Evolutionary conservation across 2,329 filamentous ascomycete genomes (phyloP), one percentile per base, ranked within the genome.

Genomic region (Botrytis deweyae): DNA sequence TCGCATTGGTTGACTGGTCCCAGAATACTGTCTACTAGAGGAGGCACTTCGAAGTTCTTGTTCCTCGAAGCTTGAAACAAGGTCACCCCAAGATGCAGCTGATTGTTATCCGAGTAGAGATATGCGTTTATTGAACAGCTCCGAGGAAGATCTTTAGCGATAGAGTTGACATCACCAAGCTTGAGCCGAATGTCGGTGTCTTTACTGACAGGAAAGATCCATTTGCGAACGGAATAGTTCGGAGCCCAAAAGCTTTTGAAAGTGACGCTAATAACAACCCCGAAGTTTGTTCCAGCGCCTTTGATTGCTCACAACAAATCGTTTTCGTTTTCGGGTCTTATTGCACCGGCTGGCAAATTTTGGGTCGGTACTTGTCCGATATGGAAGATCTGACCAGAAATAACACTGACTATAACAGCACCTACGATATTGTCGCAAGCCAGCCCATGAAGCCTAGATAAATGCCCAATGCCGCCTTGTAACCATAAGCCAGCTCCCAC

Each of bases 401-500:
- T 78, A 71, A 88, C 84, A 76, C 85, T 86, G 79, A 91, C 85
- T 40, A 91, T 20, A 3, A 91, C 84, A 33, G 87, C 89, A 75
- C 89, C 89, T n/a, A 90, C 79, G 64, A 91, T 87, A 63, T 85
- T 79, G 76, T 91, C 89, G 76, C 88, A 90, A 4, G 88, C 75
- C 20, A 92, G 87, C 1, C 89, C 89, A 75, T 89, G 80, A 14
- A 77, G 55, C 70, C 77, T 75, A 52, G 74, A 66, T 18, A 78
- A 70, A 62, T 78, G 76, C 2, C 89, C 89, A 67, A 91, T 89
- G 70, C 89, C 89, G 59, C 90, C 90, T 82, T 91, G 89, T 65
- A 92, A 82, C 88, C 88, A 91, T 22, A 89, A 76, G 0, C 90
- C 90, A 0, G 88, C 86, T 4, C 90, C 89, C 40, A 91, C 88